Conservation (phyloP, 352 stramenopile genomes). For the Pythium aphanidermatum region DNA sequence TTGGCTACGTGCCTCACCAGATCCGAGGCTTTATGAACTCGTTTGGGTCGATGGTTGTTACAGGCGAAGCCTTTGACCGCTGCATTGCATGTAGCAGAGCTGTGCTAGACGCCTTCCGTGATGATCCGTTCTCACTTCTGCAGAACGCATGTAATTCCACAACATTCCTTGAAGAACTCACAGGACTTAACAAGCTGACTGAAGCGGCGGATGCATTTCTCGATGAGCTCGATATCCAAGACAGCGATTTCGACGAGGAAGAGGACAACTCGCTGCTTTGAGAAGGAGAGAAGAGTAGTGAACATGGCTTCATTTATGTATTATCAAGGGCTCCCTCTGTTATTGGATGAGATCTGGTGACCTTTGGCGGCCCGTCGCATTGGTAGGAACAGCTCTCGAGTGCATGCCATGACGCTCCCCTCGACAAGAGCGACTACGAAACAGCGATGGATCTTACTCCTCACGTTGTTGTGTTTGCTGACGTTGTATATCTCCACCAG, state of each 20-base stretch:
- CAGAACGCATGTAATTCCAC: slow-evolving; percentile 63
- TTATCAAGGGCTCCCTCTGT: slow-evolving; percentile 7
- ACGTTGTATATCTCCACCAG: neutral
- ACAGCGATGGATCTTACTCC: too few species aligned
- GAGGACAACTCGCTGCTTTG: neutral
- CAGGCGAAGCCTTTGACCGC: slow-evolving; percentile 89
- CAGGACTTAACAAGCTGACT: slow-evolving; percentile 54
- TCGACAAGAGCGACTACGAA: too few species aligned
- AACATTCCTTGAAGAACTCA: slow-evolving; percentile 76
- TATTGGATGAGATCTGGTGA: slow-evolving; percentile 15
- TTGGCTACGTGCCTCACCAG: slow-evolving; percentile 92
- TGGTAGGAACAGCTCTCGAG: too few species aligned
- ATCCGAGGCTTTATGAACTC: slow-evolving; percentile 94
- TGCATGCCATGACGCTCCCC: too few species aligned
- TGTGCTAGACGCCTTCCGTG: slow-evolving; percentile 86
- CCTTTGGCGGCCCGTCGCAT: slow-evolving; percentile 10
- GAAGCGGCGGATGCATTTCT: slow-evolving; percentile 48
- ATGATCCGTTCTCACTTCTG: slow-evolving; percentile 38
- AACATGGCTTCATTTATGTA: slow-evolving; percentile 16
- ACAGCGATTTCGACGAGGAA: slow-evolving; percentile 51
- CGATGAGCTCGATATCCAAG: slow-evolving; percentile 59
- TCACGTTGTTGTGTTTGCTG: neutral
- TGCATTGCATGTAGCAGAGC: slow-evolving; percentile 94
- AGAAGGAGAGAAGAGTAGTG: too few species aligned
- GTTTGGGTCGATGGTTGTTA: slow-evolving; percentile 80